Evolutionary conservation across 2,329 filamentous ascomycete genomes (phyloP).

Genomic region (Phoma sp.): DNA sequence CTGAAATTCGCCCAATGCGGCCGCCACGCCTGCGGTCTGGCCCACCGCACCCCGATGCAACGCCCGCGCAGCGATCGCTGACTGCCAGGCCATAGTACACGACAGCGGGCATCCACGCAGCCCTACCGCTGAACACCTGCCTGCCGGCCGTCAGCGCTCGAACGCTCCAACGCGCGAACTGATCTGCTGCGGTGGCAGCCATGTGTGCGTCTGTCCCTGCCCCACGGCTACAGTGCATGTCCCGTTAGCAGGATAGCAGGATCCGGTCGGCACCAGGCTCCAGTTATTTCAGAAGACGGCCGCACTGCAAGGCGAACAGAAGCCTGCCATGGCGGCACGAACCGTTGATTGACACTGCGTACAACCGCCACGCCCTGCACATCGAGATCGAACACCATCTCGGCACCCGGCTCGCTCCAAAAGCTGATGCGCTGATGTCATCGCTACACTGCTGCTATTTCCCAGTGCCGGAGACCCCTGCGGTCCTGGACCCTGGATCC

Average conservation of each 20-base stretch:
- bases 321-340: slow-evolving; percentile 9
- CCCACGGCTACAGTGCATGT: neutral
- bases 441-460: neutral
- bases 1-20: slow-evolving; percentile 3
- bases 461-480: neutral
- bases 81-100: neutral
- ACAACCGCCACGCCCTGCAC: neutral
- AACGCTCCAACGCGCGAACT: neutral
- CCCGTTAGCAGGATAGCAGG: neutral
- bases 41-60: neutral
- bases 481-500: slow-evolving; percentile 6
- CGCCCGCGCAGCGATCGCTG: neutral
- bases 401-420: neutral
- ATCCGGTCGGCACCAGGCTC: neutral
- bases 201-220: neutral
- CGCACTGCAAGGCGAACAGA: neutral
- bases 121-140: neutral
- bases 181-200: neutral
- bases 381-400: neutral
- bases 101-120: neutral
- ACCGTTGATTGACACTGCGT: slow-evolving; percentile 11
- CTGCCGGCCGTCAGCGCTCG: neutral
- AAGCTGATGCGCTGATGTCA: neutral
- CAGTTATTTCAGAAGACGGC: neutral
- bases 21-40: neutral